A percentile compares a stretch with the other conserved stretches of the same genome.
phyloP scores from a whole-genome alignment of 2,329 filamentous ascomycete species.

The Pseudogymnoascus sp. region DNA sequence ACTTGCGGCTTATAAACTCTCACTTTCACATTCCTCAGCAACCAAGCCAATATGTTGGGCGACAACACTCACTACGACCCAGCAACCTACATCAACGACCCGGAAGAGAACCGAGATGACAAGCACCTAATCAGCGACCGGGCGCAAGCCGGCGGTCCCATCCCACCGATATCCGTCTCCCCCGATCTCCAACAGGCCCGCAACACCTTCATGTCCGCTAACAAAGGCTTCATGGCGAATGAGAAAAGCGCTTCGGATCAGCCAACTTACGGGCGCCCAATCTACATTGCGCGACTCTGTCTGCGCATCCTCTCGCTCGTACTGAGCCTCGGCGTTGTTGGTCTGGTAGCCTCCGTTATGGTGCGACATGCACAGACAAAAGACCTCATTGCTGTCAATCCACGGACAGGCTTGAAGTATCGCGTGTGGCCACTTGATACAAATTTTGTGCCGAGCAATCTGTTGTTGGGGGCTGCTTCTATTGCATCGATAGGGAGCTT shows the following conservation, averaged over 20 bases:
- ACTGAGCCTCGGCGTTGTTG: not conserved
- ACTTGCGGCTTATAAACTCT: not conserved
- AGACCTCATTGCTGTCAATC: not conserved
- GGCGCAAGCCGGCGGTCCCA: not conserved
- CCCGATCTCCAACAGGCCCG: constrained; percentile 2
- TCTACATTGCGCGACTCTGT: not conserved
- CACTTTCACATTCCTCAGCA: not conserved
- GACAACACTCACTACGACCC: constrained; percentile 2
- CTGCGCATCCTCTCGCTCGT: constrained; percentile 2
- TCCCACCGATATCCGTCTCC: not conserved
- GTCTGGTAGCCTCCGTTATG: not conserved
- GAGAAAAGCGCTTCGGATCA: not conserved
- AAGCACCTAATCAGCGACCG: not conserved
- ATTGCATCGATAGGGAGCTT: not conserved
- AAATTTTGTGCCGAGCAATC: not conserved
- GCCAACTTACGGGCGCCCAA: not conserved
- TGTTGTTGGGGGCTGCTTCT: not conserved
- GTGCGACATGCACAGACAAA: not conserved
- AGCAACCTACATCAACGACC: not conserved
- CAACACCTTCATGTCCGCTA: not conserved
- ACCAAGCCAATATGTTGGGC: not conserved
- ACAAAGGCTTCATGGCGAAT: constrained; percentile 1
- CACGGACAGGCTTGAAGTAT: not conserved
- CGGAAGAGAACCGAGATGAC: not conserved
- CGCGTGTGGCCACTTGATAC: not conserved